Percentiles rank a stretch among this genome's conserved stretches.
These are phyloP conservation scores for Scenedesmus sp. DNA, from an alignment of 163 green algal species.

Conservation along the genomic window DNA sequence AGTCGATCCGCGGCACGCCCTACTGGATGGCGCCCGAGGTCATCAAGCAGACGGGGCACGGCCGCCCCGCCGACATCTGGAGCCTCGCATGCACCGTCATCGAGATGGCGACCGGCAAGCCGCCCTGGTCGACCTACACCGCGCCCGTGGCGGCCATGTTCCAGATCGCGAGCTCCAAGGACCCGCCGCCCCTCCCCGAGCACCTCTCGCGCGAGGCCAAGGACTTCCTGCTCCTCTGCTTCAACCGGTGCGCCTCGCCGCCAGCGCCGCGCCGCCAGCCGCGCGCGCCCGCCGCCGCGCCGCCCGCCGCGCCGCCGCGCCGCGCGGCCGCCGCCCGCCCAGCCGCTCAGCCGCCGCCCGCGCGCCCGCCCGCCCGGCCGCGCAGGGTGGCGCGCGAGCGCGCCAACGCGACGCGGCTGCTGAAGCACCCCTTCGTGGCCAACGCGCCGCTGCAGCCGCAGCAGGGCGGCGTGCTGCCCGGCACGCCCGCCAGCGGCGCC, in stretches of 20 bases:
- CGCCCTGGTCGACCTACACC: constrained; percentile 88
- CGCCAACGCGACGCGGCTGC: constrained; percentile 76
- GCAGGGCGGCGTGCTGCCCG: neutral
- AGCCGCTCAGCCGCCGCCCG: too few species aligned
- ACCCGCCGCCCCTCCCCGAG: constrained; percentile 81
- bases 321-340: too few species aligned
- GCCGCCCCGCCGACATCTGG: constrained; percentile 95
- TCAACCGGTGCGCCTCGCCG: constrained; percentile 67
- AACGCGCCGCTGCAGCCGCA: constrained; percentile 3
- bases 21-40: constrained; percentile 99
- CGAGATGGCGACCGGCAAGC: constrained; percentile 96
- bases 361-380: too few species aligned
- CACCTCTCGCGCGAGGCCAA: constrained; percentile 75
- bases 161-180: constrained; percentile 86
- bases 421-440: constrained; percentile 89
- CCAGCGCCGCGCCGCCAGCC: too few species aligned
- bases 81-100: constrained; percentile 95
- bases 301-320: too few species aligned
- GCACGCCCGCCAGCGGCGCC: constrained; percentile 12
- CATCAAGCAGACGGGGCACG: constrained; percentile 91
- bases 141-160: constrained; percentile 75
- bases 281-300: too few species aligned
- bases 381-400: constrained; percentile 58
- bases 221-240: constrained; percentile 91
- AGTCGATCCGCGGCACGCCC: constrained; percentile 92